phyloP scores from a whole-genome alignment of 352 stramenopile genomes.

The Peronospora belbahrii region DNA sequence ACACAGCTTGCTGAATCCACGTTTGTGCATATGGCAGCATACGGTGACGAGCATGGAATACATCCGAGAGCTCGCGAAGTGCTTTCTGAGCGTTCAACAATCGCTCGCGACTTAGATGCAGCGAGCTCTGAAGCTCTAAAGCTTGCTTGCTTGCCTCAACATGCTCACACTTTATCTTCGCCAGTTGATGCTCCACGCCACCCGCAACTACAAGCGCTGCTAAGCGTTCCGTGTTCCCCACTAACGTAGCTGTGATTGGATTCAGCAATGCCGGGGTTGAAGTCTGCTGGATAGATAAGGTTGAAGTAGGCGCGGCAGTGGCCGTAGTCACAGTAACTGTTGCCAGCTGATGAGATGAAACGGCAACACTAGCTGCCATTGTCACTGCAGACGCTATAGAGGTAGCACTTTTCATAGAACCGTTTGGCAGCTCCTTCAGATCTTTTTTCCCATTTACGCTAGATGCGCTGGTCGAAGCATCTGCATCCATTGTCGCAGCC shows the following conservation, averaged over 20 bases:
- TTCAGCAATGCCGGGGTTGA: constrained; percentile 14
- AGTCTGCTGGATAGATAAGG: constrained; percentile 8
- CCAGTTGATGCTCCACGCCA: constrained; percentile 63
- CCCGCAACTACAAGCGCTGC: constrained; percentile 50
- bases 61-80: constrained; percentile 48
- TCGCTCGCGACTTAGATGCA: constrained; percentile 57
- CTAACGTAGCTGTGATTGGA: constrained; percentile 23
- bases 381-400: not conserved
- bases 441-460: constrained; percentile 10
- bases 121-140: constrained; percentile 52
- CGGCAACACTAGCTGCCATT: not conserved
- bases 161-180: constrained; percentile 67
- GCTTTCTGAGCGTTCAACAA: constrained; percentile 41
- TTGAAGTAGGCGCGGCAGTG: not conserved
- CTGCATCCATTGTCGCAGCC: not conserved
- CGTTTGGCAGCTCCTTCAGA: not conserved
- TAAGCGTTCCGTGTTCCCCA: constrained; percentile 46
- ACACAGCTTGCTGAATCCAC: constrained; percentile 47
- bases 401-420: constrained; percentile 1
- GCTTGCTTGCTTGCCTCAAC: constrained; percentile 63
- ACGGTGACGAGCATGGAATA: constrained; percentile 60
- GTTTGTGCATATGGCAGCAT: constrained; percentile 46
- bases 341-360: constrained; percentile 3
- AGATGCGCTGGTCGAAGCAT: not conserved
- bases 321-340: not conserved